A percentile compares a stretch with the other conserved stretches of the same genome.
Evolutionary conservation across 192 early-diverging fungal species (phyloP).

Genomic region (Coemansia sp.): DNA sequence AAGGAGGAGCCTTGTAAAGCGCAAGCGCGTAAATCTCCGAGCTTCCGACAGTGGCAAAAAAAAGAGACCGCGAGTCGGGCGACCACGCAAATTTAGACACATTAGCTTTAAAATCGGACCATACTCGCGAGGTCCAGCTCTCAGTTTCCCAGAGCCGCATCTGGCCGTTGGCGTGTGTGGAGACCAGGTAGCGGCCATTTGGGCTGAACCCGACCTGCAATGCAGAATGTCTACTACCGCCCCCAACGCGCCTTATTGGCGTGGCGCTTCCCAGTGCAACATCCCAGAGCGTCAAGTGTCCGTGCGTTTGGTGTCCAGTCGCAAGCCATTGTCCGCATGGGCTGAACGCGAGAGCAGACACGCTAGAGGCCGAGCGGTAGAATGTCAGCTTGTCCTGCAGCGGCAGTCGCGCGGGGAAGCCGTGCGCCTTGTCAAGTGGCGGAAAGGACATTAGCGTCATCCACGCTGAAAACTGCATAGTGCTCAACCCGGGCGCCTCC

Average conservation of each 20-base stretch:
- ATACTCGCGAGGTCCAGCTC: slow-evolving; percentile 39
- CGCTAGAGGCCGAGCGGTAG: slow-evolving; percentile 24
- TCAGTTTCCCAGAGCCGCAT: slow-evolving; percentile 51
- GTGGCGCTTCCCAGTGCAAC: slow-evolving; percentile 41
- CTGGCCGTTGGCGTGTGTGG: slow-evolving; percentile 42
- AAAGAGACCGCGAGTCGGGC: slow-evolving; percentile 44
- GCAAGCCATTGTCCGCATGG: slow-evolving; percentile 47
- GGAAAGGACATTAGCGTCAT: slow-evolving; percentile 46
- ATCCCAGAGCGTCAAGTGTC: slow-evolving; percentile 47
- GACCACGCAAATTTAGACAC: slow-evolving; percentile 37
- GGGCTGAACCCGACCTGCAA: slow-evolving; percentile 34
- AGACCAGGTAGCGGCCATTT: slow-evolving; percentile 25
- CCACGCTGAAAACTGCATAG: slow-evolving; percentile 33
- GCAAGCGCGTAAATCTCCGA: slow-evolving; percentile 37
- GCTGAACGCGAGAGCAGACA: slow-evolving; percentile 41
- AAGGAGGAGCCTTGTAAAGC: slow-evolving; percentile 29
- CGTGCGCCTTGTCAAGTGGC: neutral
- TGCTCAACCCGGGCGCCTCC: slow-evolving; percentile 24
- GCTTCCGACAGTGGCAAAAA: slow-evolving; percentile 24
- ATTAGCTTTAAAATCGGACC: slow-evolving; percentile 36
- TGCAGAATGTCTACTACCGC: slow-evolving; percentile 21
- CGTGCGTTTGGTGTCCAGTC: slow-evolving; percentile 35
- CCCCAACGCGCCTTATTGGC: slow-evolving; percentile 39
- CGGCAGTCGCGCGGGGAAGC: slow-evolving; percentile 6
- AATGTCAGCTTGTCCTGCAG: neutral